Percentiles rank a stretch among this genome's conserved stretches.
Conservation (phyloP, 768 basidiomycete genomes). For the Xanthoconium stramineum region DNA sequence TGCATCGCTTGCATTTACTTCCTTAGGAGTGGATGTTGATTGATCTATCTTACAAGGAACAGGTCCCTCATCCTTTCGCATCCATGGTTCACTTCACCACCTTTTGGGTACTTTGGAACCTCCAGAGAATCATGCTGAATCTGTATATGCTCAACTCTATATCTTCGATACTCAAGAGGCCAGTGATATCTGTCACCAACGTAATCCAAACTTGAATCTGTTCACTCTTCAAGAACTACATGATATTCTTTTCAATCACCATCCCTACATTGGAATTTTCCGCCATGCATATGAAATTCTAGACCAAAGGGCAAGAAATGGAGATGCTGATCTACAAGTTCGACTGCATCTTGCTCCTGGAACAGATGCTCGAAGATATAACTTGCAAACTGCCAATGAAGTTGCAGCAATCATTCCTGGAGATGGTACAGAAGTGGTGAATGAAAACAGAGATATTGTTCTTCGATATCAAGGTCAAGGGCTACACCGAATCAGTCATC, state of each 20-base stretch:
- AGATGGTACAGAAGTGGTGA: constrained; percentile 13
- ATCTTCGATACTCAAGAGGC: constrained; percentile 21
- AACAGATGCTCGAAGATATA: constrained; percentile 37
- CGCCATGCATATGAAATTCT: neutral
- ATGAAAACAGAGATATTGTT: constrained; percentile 2
- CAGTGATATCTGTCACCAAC: neutral
- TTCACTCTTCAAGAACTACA: neutral
- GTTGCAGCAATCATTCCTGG: constrained; percentile 41
- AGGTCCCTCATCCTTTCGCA: constrained; percentile 5
- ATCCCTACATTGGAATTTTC: neutral
- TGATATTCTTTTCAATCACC: neutral
- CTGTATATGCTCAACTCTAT: constrained; percentile 40
- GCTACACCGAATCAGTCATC: constrained; percentile 24
- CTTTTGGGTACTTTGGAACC: constrained; percentile 31
- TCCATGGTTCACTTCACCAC: constrained; percentile 39
- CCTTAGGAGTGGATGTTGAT: neutral
- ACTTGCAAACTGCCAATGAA: constrained; percentile 41
- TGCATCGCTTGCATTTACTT: constrained; percentile 7
- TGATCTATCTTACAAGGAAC: constrained; percentile 14
- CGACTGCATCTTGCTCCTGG: neutral
- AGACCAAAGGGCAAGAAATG: constrained; percentile 18
- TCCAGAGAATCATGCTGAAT: constrained; percentile 1
- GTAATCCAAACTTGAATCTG: neutral
- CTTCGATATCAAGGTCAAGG: neutral
- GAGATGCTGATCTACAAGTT: neutral